Base-by-base conservation (phyloP, 768 basidiomycete species). In the Pisolithus tinctorius region DNA sequence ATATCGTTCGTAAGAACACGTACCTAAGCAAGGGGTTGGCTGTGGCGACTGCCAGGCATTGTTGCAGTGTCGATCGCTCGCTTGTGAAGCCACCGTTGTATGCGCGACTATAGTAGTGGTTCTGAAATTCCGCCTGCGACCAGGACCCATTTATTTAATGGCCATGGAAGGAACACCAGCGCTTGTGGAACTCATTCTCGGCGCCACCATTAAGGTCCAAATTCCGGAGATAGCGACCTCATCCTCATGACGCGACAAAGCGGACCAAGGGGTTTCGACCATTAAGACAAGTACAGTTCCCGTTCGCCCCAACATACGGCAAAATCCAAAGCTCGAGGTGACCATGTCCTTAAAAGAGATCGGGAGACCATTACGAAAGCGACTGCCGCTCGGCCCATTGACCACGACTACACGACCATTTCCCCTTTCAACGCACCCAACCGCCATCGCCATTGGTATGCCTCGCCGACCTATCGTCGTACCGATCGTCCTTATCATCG, bases 401-500 rank as follows among this genome's bases (percentile, higher is more conserved):
- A 54, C 64, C 67, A 68, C 58, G 61, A 70, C 64, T 65, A 63
- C 61, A 47, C 57, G 65, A 58, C 58, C 66, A 67, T 44, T 57
- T 62, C 71, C 69, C 34, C 34, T 13, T 74, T 84, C 72, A 85
- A 76, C 85, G 84, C 63, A 78, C 70, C 84, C 83, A 86, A 71
- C 80, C 77, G 68, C 77, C 83, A 74, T 89, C 87, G 66, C 86
- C 86, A 72, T 86, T 88, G 64, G 80, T 71, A 64, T 82, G 80
- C 73, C 84, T 82, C 64, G 85, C 63, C 53, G 79, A 71, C 71
- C 88, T 80, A 57, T 89, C 88, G 48, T 90, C 88, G 71, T 70
- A 86, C 44, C 84, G 83, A 48, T 87, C 86, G 62, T 89, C 86
- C 73, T 83, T 90, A 63, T 88, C 87, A 58, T 89, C 87, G 72